Percentiles rank a stretch among this genome's conserved stretches.
phyloP scores from a whole-genome alignment of 2,329 filamentous ascomycete genomes.

The Pseudogymnoascus sp. region DNA sequence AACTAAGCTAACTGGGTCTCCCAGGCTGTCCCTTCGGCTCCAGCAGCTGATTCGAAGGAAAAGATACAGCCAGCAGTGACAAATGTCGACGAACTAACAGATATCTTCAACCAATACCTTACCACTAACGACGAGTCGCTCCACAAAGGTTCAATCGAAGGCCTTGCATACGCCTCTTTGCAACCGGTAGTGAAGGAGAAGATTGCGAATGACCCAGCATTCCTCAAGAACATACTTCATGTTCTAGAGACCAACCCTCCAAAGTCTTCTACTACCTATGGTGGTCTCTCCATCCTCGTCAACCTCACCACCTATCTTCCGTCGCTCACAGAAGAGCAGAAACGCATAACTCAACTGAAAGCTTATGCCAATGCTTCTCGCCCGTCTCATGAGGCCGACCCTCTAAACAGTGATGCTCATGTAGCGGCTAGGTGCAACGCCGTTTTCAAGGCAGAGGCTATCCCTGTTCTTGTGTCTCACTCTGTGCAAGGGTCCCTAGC shows the following conservation, averaged over 20 bases:
- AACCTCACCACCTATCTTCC: constrained; percentile 81
- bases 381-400: constrained; percentile 50
- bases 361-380: constrained; percentile 85
- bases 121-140: constrained; percentile 47
- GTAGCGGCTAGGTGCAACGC: constrained; percentile 67
- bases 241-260: constrained; percentile 49
- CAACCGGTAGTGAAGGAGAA: constrained; percentile 79
- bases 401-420: constrained; percentile 66
- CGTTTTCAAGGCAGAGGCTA: constrained; percentile 69
- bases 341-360: constrained; percentile 84
- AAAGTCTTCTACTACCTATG: constrained; percentile 69
- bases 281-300: constrained; percentile 72
- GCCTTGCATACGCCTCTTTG: constrained; percentile 83
- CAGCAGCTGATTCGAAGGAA: constrained; percentile 28
- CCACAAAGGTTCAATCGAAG: constrained; percentile 71
- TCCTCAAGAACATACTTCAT: constrained; percentile 63
- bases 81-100: constrained; percentile 57
- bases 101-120: constrained; percentile 59
- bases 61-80: constrained; percentile 42
- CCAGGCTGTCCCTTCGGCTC: constrained; percentile 26
- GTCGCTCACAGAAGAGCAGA: constrained; percentile 76
- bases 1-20: constrained; percentile 28
- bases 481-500: constrained; percentile 63
- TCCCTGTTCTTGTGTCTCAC: constrained; percentile 68
- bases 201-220: constrained; percentile 56